Evolutionary conservation across 305 asterid species (phyloP).

Genomic region (Ajuga reptans): DNA sequence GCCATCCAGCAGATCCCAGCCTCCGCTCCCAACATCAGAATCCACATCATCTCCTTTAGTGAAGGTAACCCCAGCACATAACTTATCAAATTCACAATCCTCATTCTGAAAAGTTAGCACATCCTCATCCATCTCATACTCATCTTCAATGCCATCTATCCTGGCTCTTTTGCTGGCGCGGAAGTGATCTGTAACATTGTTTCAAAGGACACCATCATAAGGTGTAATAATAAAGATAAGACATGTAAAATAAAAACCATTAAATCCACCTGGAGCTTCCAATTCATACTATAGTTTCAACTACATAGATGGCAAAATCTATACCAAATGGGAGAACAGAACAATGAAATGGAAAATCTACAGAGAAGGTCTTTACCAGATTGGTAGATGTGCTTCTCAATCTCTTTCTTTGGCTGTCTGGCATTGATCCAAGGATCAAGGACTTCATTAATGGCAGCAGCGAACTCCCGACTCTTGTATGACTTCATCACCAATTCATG

Average conservation of each 20-base stretch:
- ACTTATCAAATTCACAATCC: constrained; percentile 58
- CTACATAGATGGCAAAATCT: constrained; percentile 16
- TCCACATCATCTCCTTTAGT: constrained; percentile 31
- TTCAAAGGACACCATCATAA: constrained; percentile 17
- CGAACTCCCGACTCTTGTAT: constrained; percentile 93
- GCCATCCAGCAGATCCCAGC: constrained; percentile 76
- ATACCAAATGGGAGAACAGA: constrained; percentile 5
- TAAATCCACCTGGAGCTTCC: neutral
- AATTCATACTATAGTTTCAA: neutral
- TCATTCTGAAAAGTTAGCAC: constrained; percentile 29
- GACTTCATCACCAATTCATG: constrained; percentile 98
- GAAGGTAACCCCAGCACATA: constrained; percentile 52
- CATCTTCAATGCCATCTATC: constrained; percentile 60
- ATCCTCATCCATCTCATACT: constrained; percentile 49
- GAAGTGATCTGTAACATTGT: constrained; percentile 49
- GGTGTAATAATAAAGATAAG: constrained; percentile 13
- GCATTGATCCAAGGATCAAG: constrained; percentile 97
- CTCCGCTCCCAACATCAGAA: constrained; percentile 41
- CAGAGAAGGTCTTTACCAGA: constrained; percentile 42
- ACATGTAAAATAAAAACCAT: neutral
- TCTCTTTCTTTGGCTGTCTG: constrained; percentile 85
- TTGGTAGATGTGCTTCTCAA: constrained; percentile 44
- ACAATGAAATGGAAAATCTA: constrained; percentile 1
- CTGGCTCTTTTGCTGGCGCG: constrained; percentile 65
- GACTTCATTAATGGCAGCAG: constrained; percentile 97